These are phyloP conservation scores for Pseudophaeomoniella oleicola DNA, from an alignment of 2,329 filamentous ascomycete genomes.

Conservation along the genomic window DNA sequence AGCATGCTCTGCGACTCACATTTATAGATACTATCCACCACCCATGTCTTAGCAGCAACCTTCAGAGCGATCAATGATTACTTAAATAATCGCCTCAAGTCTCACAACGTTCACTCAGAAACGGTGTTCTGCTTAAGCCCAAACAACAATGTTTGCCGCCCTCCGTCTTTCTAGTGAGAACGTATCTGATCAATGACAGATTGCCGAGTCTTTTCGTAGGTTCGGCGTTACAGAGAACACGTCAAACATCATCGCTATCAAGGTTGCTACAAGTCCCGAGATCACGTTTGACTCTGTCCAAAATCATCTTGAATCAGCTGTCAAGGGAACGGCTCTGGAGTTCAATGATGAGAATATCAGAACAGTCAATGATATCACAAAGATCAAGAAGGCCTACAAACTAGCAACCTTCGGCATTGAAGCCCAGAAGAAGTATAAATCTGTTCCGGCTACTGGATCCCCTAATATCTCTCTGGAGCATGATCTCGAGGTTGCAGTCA, in stretches of 20 bases:
- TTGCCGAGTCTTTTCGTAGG: conserved; percentile 77
- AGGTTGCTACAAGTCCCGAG: conserved; percentile 46
- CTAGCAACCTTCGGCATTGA: conserved; percentile 45
- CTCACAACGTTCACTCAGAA: conserved; percentile 78
- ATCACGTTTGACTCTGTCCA: conserved; percentile 33
- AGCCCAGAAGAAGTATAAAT: conserved; percentile 6
- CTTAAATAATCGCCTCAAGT: conserved; percentile 49
- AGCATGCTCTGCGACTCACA: conserved; percentile 2
- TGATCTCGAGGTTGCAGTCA: conserved; percentile 53
- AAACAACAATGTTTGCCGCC: conserved; percentile 56
- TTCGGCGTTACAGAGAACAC: conserved; percentile 67
- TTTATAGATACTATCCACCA: conserved; percentile 51
- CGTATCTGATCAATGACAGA: conserved; percentile 36
- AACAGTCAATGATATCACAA: conserved; percentile 46
- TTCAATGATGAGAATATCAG: conserved; percentile 52
- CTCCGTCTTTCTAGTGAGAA: conserved; percentile 2
- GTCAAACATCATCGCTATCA: conserved; percentile 62
- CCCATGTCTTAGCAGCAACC: conserved; percentile 59
- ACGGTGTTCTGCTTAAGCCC: conserved; percentile 67
- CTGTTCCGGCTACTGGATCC: not conserved
- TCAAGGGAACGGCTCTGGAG: conserved; percentile 45
- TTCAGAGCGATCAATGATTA: conserved; percentile 62
- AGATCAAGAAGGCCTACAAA: conserved; percentile 77
- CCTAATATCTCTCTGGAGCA: conserved; percentile 13
- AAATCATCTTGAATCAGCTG: conserved; percentile 44